Evolutionary conservation across 805 yeast genomes (phyloP), one percentile per base, ranked within the genome.

Genomic region (Pichia rugopelliculosa): DNA sequence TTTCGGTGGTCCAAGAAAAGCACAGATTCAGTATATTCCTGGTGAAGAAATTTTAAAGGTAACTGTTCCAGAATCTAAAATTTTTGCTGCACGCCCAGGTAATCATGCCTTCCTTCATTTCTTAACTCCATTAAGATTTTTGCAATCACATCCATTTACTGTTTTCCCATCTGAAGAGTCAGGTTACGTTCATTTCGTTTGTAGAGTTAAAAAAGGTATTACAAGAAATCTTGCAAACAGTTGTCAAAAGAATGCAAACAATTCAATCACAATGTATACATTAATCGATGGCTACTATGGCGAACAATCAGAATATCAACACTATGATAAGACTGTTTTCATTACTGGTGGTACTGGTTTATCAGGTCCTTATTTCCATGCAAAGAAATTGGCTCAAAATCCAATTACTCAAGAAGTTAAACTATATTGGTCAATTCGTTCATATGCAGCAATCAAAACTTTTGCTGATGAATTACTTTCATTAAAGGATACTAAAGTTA

Each of bases 291-390:
- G 93, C 1, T 90, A 90, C 7, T 85, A 86, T 58, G 90, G 91
- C 3, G 69, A 72, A 41, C 58, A 74, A 13, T 62, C 74, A 4
- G 75, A 83, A 4, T 70, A 79, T 23, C 69, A 68, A 23, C 65
- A 68, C 39, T 82, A 74, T 55, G 75, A 78, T 42, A 73, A 75
- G 48, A 74, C 81, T 6, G 70, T 82, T 7, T 71, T 82, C 39
- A 52, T 84, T 22, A 84, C 90, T 8, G 90, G 88, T 42, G 91
- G 93, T 26, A 79, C 79, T 46, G 93, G 93, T 46, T 69, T 85
- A 44, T 81, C 91, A 0, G 86, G 80, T 42, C 68, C 74, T 26
- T 73, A 64, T 52, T 66, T 73, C 13, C 77, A 75, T 56, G 72
- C 68, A 20, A 25, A 45, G 38, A 59, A 58, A 21, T 49, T 65